A percentile compares a stretch with the other conserved stretches of the same genome.
Evolutionary conservation across 2,329 filamentous ascomycete genomes (phyloP).

Genomic region (Apiospora aurea): DNA sequence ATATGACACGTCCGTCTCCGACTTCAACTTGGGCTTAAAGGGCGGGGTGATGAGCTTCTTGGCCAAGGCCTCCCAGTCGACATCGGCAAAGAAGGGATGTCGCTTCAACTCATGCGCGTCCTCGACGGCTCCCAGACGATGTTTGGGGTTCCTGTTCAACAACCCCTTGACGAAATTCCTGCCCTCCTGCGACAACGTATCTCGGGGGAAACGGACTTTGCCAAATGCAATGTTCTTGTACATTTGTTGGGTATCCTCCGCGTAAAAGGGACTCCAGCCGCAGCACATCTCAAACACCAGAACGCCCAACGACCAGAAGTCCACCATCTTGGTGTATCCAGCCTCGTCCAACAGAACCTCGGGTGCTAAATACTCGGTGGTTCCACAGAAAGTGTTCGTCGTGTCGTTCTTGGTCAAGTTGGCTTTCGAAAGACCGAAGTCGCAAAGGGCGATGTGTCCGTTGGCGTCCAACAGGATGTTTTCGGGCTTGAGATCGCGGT

Average conservation of each 20-base stretch:
- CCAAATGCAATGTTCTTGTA: constrained; percentile 99
- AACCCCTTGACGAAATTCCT: constrained; percentile 98
- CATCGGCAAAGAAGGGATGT: constrained; percentile 92
- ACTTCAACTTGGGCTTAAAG: constrained; percentile 97
- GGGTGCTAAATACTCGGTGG: constrained; percentile 95
- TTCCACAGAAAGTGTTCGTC: constrained; percentile 98
- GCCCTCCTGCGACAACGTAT: constrained; percentile 92
- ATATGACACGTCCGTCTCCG: constrained; percentile 94
- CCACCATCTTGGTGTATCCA: constrained; percentile 99
- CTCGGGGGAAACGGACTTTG: constrained; percentile 94
- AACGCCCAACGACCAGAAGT: constrained; percentile 98
- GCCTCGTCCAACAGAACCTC: constrained; percentile 95
- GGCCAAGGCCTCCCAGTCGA: constrained; percentile 87
- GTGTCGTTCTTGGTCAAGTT: constrained; percentile 97
- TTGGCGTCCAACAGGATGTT: constrained; percentile 98
- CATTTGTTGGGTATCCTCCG: constrained; percentile 99
- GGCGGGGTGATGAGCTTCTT: constrained; percentile 95
- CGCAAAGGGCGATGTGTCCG: constrained; percentile 95
- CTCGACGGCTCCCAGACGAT: constrained; percentile 86
- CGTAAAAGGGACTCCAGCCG: constrained; percentile 98
- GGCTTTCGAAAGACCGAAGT: constrained; percentile 97
- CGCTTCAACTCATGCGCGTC: constrained; percentile 95
- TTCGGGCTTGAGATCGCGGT: constrained; percentile 95
- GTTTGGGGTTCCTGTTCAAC: constrained; percentile 95
- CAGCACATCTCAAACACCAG: constrained; percentile 99